Evolutionary conservation across 768 basidiomycete genomes (phyloP).

Genomic region (Tricholoma saponaceum): DNA sequence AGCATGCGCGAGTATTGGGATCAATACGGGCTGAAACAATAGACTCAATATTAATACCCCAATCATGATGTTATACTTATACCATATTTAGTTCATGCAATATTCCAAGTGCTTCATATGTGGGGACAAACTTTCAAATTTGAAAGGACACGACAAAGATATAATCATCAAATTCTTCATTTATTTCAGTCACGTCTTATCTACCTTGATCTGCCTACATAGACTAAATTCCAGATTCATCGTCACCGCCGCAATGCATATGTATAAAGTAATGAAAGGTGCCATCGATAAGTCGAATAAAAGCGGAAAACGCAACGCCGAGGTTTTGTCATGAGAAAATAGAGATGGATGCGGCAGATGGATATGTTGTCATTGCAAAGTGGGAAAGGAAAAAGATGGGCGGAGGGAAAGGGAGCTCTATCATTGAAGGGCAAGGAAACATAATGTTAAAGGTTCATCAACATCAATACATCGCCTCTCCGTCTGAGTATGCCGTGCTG

Average conservation of each 20-base stretch:
- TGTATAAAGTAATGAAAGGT: neutral
- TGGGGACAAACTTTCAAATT: no score
- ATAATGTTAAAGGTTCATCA: neutral
- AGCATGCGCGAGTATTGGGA: constrained; percentile 77
- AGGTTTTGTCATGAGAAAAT: neutral
- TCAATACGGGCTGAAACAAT: constrained; percentile 58
- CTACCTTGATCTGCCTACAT: neutral
- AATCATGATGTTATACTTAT: no score
- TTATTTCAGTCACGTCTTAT: neutral
- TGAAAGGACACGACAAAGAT: no score
- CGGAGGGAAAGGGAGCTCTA: neutral
- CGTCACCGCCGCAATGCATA: neutral
- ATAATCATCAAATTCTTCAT: neutral
- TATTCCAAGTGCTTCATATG: no score
- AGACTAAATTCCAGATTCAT: neutral
- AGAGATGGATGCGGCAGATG: neutral
- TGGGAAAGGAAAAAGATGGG: neutral
- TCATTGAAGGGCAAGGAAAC: neutral
- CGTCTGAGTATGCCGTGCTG: constrained; percentile 55
- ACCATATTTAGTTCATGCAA: no score
- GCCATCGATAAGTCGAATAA: neutral
- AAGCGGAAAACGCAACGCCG: neutral
- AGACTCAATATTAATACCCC: no score
- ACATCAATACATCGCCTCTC: constrained; percentile 38
- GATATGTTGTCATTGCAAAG: neutral